These are phyloP conservation scores for Nitzschia inconspicua DNA, from an alignment of 108 stramenopile species.

Conservation along the genomic window DNA sequence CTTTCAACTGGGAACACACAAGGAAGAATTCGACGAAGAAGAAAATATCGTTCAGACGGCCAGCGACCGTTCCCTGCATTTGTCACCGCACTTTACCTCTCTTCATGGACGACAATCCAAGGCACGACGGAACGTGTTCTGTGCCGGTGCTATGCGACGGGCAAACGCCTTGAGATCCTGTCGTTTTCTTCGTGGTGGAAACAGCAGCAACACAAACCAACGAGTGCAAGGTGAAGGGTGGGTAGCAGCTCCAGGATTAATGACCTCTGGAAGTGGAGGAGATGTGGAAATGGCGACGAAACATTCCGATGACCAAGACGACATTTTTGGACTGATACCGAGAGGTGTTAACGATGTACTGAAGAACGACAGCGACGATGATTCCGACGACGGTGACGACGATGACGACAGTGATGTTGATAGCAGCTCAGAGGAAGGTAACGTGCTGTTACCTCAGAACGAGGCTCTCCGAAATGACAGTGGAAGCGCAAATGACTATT, in stretches of 20 bases:
- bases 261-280: neutral
- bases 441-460: constrained; percentile 15
- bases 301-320: neutral
- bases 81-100: constrained; percentile 12
- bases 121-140: constrained; percentile 27
- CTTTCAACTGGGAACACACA: constrained; percentile 83
- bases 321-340: neutral
- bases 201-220: neutral
- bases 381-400: constrained; percentile 4
- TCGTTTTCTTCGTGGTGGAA: neutral
- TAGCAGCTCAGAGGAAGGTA: constrained; percentile 11
- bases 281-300: constrained; percentile 31
- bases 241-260: neutral
- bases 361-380: neutral
- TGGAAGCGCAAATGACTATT: constrained; percentile 20
- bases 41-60: constrained; percentile 25
- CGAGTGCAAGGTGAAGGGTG: constrained; percentile 1
- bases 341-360: neutral
- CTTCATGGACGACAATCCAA: constrained; percentile 9
- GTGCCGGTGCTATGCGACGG: neutral
- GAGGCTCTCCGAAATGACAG: neutral
- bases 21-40: constrained; percentile 83
- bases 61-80: neutral
- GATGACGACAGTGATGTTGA: neutral
- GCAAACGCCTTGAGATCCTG: no score